These are phyloP conservation scores for Ricinus communis DNA, from an alignment of 345 rosid genomes.

Conservation along the genomic window DNA sequence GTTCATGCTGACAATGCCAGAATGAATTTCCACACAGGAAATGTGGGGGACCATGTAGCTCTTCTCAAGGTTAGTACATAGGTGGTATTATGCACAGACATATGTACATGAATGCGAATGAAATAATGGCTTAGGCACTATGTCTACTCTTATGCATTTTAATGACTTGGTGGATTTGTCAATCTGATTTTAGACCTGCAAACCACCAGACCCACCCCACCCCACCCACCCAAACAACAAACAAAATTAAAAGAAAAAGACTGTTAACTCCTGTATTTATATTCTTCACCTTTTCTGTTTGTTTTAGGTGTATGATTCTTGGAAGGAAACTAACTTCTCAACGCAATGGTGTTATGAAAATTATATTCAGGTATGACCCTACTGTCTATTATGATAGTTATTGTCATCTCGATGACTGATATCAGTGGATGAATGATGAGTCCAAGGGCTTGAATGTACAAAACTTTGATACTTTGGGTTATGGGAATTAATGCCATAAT, in stretches of 20 bases:
- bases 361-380: slow-evolving; percentile 74
- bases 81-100: not conserved
- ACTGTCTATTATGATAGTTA: not conserved
- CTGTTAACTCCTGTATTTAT: not conserved
- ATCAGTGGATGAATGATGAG: no score
- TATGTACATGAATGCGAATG: not conserved
- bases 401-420: not conserved
- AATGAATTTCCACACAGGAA: slow-evolving; percentile 87
- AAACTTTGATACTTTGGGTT: not conserved
- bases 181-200: not conserved
- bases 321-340: slow-evolving; percentile 95
- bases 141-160: not conserved
- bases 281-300: slow-evolving; percentile 11
- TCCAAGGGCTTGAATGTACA: not conserved
- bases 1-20: slow-evolving; percentile 97
- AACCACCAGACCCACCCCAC: no score
- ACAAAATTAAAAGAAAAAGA: not conserved
- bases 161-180: slow-evolving; percentile 13
- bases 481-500: not conserved
- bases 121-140: not conserved
- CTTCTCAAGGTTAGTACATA: slow-evolving; percentile 66
- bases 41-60: slow-evolving; percentile 92
- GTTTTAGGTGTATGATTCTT: slow-evolving; percentile 77
- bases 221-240: not conserved
- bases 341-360: slow-evolving; percentile 99